A percentile compares a stretch with the other conserved stretches of the same genome.
phyloP scores from a whole-genome alignment of 345 rosid species.

The Salix dunnii region DNA sequence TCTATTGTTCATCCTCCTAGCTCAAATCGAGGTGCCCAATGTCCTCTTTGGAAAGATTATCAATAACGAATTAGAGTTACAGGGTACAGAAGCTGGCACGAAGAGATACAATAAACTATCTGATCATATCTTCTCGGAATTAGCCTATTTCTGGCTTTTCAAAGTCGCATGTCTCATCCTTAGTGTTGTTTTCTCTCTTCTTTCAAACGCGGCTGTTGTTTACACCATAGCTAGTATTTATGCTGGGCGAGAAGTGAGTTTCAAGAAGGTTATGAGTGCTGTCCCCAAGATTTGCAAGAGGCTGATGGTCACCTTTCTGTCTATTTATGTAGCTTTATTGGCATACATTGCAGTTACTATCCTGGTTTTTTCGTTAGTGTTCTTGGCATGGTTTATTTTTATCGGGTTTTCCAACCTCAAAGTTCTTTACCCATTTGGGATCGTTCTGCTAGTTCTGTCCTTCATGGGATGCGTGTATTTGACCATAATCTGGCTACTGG shows the following conservation, averaged over 20 bases:
- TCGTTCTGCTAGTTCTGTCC: too few relatives aligned
- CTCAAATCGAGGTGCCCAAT: conserved; percentile 35
- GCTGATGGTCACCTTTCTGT: too few relatives aligned
- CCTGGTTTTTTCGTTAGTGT: too few relatives aligned
- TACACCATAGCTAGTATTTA: background rate
- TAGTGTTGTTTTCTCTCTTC: background rate
- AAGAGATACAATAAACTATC: conserved; percentile 20
- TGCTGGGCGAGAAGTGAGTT: background rate
- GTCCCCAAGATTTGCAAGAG: background rate
- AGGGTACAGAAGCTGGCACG: conserved; percentile 23
- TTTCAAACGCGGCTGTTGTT: background rate
- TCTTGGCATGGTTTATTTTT: too few relatives aligned
- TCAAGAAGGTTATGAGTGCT: background rate
- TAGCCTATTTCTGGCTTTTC: conserved; percentile 28
- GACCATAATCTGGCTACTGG: too few relatives aligned
- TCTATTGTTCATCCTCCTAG: conserved; percentile 47
- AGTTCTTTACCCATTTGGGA: too few relatives aligned
- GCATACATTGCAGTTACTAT: too few relatives aligned
- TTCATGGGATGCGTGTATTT: too few relatives aligned
- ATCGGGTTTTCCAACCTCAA: too few relatives aligned
- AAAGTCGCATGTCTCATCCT: background rate
- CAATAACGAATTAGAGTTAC: conserved; percentile 17
- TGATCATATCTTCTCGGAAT: conserved; percentile 26
- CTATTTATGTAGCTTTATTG: too few relatives aligned
- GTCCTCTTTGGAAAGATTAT: conserved; percentile 22